Percentiles rank a stretch among this genome's conserved stretches.
Evolutionary conservation across 805 yeast species (phyloP).

Genomic region (Wickerhamomyces silvicola): DNA sequence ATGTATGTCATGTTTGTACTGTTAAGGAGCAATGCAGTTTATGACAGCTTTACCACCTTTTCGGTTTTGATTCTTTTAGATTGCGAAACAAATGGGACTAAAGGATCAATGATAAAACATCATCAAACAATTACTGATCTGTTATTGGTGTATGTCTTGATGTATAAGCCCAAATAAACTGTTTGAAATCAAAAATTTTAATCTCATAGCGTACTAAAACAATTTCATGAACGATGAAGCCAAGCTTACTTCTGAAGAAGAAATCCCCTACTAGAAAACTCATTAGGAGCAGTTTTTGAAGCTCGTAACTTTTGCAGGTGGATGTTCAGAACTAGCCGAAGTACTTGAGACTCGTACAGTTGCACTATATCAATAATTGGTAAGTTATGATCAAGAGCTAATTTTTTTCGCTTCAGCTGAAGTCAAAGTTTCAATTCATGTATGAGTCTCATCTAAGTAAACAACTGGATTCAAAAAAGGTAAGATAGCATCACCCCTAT

Average conservation of each 20-base stretch:
- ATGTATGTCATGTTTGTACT: constrained; percentile 13
- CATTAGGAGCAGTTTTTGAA: constrained; percentile 15
- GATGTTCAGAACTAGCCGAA: constrained; percentile 20
- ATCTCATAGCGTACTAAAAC: constrained; percentile 23
- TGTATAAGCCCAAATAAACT: constrained; percentile 23
- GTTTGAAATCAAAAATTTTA: constrained; percentile 22
- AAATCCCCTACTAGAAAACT: constrained; percentile 20
- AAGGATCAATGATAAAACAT: constrained; percentile 16
- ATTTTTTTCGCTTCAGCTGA: constrained; percentile 16
- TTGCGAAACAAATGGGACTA: constrained; percentile 21
- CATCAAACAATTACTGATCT: constrained; percentile 17
- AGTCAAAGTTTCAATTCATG: constrained; percentile 21
- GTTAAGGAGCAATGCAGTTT: constrained; percentile 19
- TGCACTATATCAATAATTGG: constrained; percentile 21
- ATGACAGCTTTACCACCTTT: constrained; percentile 24
- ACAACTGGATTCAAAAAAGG: constrained; percentile 25
- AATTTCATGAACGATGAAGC: constrained; percentile 19
- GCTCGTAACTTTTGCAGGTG: constrained; percentile 17
- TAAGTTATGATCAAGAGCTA: constrained; percentile 5
- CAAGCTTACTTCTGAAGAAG: constrained; percentile 13
- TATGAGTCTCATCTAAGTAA: constrained; percentile 24
- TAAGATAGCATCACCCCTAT: constrained; percentile 21
- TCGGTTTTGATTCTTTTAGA: too few relatives aligned
- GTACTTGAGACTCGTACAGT: constrained; percentile 23
- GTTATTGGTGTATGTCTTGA: constrained; percentile 23